Percentiles rank a stretch among this genome's conserved stretches.
Conservation (phyloP, 2,329 filamentous ascomycete species). For the Huntiella decipiens region DNA sequence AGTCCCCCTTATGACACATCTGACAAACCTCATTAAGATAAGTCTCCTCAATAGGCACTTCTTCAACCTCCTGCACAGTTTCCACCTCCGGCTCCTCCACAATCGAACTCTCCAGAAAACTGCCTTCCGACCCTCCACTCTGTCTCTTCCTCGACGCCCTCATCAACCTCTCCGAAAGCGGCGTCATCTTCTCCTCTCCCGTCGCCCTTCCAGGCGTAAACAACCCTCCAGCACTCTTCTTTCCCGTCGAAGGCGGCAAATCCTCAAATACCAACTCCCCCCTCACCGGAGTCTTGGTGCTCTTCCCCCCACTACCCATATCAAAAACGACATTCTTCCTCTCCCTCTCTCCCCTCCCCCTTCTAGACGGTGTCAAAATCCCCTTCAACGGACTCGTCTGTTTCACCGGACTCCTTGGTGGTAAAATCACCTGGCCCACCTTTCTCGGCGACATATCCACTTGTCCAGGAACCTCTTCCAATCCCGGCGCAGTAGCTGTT, state of each 20-base stretch:
- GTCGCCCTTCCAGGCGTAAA: not conserved
- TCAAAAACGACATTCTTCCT: conserved; percentile 39
- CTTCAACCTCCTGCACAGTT: conserved; percentile 17
- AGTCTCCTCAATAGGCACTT: conserved; percentile 16
- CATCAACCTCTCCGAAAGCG: conserved; percentile 11
- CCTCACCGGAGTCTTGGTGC: conserved; percentile 12
- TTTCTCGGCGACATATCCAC: conserved; percentile 7
- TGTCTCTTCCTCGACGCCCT: conserved; percentile 13
- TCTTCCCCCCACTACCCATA: conserved; percentile 13
- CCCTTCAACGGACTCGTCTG: conserved; percentile 24
- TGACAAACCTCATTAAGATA: conserved; percentile 36
- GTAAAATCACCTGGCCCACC: not conserved
- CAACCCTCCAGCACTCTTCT: conserved; percentile 1
- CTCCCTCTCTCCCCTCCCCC: conserved; percentile 16
- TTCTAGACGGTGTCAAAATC: conserved; percentile 36
- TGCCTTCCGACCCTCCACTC: conserved; percentile 9
- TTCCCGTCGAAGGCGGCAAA: conserved; percentile 21
- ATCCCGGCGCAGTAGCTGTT: too few relatives aligned
- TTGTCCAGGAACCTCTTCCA: not conserved
- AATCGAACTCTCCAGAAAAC: too few relatives aligned
- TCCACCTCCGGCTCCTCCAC: conserved; percentile 6
- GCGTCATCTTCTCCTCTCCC: conserved; percentile 5
- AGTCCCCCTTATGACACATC: conserved; percentile 38
- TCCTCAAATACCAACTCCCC: conserved; percentile 34
- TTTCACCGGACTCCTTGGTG: conserved; percentile 4